phyloP scores from a whole-genome alignment of 208 protist genomes.

The Crithidia acanthocephali region DNA sequence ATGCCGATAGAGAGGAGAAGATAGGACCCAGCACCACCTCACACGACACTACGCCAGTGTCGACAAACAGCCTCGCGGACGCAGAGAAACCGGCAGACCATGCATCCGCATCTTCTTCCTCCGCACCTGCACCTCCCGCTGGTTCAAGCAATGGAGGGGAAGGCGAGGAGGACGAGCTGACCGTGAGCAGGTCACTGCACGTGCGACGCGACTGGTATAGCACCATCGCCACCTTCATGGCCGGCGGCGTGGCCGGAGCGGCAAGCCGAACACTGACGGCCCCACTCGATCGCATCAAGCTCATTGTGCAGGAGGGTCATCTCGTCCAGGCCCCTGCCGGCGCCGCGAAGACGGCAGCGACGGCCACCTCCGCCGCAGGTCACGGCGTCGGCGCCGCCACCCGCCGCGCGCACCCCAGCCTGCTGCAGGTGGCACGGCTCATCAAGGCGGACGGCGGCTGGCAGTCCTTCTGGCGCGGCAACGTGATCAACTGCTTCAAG shows the following conservation, averaged over 20 bases:
- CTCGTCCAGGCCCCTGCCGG: conserved; percentile 36
- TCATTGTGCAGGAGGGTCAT: conserved; percentile 93
- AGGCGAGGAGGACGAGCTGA: conserved; percentile 21
- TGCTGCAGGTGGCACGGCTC: conserved; percentile 76
- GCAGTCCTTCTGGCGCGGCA: conserved; percentile 88
- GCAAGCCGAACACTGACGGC: conserved; percentile 88
- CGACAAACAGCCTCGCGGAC: neutral
- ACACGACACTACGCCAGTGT: neutral
- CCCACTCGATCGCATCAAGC: conserved; percentile 92
- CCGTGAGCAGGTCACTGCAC: conserved; percentile 34
- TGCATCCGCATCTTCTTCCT: no score
- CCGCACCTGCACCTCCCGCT: no score
- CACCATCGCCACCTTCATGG: conserved; percentile 77
- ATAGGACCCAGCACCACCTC: neutral
- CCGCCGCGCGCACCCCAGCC: conserved; percentile 43
- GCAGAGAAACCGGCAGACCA: neutral
- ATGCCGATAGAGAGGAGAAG: neutral
- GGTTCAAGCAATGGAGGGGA: neutral
- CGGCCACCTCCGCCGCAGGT: neutral
- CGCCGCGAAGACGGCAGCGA: neutral
- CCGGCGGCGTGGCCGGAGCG: conserved; percentile 84
- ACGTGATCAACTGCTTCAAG: conserved; percentile 92
- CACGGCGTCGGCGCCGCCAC: neutral
- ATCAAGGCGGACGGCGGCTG: conserved; percentile 82
- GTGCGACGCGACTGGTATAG: conserved; percentile 82